Base-by-base conservation (phyloP, 257 asterid species). In the Primulina huaijiensis region DNA sequence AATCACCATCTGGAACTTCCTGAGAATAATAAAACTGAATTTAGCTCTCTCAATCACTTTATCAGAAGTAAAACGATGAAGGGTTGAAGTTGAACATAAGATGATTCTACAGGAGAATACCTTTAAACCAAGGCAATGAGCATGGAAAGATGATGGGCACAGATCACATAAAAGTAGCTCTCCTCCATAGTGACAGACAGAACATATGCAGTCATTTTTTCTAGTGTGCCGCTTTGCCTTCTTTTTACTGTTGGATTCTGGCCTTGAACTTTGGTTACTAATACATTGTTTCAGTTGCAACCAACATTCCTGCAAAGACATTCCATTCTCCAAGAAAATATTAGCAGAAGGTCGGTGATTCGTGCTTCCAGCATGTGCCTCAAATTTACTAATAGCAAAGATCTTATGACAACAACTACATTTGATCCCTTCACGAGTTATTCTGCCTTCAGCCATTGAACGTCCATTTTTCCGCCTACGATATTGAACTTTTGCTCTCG, bases 131-230 rank as follows among this genome's bases (percentile, higher is more conserved):
- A 94, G 83, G 84, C 99, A 94, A 14, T 78, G 80, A 68, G 78
- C 74, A 70, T 94, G 99, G 69, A 83, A 94, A 16, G 97, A 80
- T 60, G 99, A 94, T 40, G 99, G 99, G 72, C 99, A 94, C 59
- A 37, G 77, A 86, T 94, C 99, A 60, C 99, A 94, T 70, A 94
- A 79, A 57, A 94, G 38, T 72, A 94, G 74, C 63, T 86, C 87
- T 56, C 99, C 99, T 33, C 97, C 98, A 76, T 69, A 74, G 62
- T 89, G 96, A 73, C 99, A 94, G 68, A 86, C 82, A 34, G 97
- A 86, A 71, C 99, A 94, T 34, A 91, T 82, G 76, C 81, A 74
- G 82, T 94, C 99, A 78, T 81, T 91, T 31, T 17, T 70, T 29
- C 29, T 57, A 38, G 57, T 70, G 72, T 8, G 46, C 21, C 63